Evolutionary conservation across 805 yeast genomes (phyloP), one percentile per base, ranked within the genome.

Genomic region (Komagataella mondaviorum): DNA sequence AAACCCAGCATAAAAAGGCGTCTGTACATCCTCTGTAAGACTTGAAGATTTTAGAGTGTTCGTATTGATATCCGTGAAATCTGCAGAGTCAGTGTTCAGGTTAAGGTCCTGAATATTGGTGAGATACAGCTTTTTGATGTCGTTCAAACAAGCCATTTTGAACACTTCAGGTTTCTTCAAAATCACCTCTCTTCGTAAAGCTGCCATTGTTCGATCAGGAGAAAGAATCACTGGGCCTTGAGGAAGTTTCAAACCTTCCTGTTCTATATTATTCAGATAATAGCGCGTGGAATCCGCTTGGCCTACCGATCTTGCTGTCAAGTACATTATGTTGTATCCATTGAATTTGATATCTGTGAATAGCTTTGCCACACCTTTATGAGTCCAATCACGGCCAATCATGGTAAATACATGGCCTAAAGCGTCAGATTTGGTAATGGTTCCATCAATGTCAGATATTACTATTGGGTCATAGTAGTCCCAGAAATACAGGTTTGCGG

Each of bases 341-440:
- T 93, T 93, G 53, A 76, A 69, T 47, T 75, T 62, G 55, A 93
- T 93, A 63, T 93, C 99, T n/a, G 80, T 80, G 63, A 90, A 93
- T 52, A 93, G 69, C 60, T 83, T 82, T 2, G 97, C 96, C 45
- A 93, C 99, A 36, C 99, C 99, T 1, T 81, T 78, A 64, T 93
- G 99, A 0, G 99, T 93, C 99, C 99, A 93, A 69, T 93, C 99
- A 58, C 88, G 78, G 4, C 99, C 99, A 44, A 93, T 71, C 80
- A 91, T 81, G 16, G 93, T 89, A 65, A 93, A 71, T 2, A 93
- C 91, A 66, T 93, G 99, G 2, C 99, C 99, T 60, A 93, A 71
- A 0, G 99, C 99, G 69, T 93, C 99, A 0, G 97, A 89, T 66
- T 89, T 90, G 16, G 99, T 93, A 57, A 93, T 93, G 1, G 99